A percentile compares a stretch with the other conserved stretches of the same genome.
phyloP scores from a whole-genome alignment of 176 grass and related monocot genomes.

The Aegilops tauschii region DNA sequence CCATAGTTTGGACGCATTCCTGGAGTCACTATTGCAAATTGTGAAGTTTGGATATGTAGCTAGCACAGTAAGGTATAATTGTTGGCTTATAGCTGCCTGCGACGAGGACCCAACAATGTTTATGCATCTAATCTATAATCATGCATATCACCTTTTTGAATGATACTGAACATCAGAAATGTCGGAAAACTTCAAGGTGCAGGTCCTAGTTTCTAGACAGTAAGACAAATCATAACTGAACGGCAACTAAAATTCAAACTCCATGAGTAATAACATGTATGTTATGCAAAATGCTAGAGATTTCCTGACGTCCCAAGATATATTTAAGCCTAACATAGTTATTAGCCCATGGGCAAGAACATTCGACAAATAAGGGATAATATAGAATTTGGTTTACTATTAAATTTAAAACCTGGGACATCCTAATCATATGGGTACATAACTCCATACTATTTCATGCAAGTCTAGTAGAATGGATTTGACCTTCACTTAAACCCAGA shows the following conservation, averaged over 20 bases:
- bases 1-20: neutral
- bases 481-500: neutral
- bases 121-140: neutral
- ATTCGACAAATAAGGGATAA: neutral
- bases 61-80: neutral
- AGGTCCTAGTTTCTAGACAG: neutral
- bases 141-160: neutral
- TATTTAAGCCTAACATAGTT: neutral
- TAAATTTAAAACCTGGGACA: neutral
- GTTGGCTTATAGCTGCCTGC: neutral
- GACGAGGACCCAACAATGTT: neutral
- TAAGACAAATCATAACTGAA: neutral
- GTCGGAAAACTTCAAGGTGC: neutral
- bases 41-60: constrained; percentile 10
- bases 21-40: neutral
- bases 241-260: neutral
- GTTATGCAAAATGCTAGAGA: neutral
- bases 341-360: neutral
- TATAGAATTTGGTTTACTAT: neutral
- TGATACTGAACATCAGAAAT: neutral
- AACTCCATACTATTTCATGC: too few species aligned
- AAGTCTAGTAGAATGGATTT: neutral
- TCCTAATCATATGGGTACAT: neutral
- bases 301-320: neutral
- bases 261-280: neutral